These are phyloP conservation scores for Clonostachys solani DNA, from an alignment of 2,329 filamentous ascomycete species.

Conservation along the genomic window DNA sequence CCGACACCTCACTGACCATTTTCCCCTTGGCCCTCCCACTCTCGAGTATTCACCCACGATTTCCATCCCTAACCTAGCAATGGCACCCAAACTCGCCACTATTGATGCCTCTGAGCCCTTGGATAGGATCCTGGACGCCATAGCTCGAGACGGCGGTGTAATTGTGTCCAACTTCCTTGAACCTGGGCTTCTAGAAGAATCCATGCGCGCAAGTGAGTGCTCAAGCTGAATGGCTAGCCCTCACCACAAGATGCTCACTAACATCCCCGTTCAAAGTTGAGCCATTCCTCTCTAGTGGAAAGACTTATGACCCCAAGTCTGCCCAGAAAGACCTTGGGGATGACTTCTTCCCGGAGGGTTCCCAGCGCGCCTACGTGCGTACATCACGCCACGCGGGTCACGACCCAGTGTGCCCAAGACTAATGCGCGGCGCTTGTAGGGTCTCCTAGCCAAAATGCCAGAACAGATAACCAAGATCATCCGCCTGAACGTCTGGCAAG, in stretches of 20 bases:
- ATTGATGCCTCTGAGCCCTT: slow-evolving; percentile 1
- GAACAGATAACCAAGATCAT: neutral
- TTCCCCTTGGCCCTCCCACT: no score
- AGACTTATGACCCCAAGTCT: neutral
- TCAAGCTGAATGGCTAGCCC: neutral
- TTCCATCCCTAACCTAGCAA: no score
- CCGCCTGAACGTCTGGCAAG: neutral
- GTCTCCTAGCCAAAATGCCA: neutral
- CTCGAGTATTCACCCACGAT: no score
- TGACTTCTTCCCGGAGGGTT: neutral
- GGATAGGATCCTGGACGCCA: neutral
- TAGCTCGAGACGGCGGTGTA: neutral
- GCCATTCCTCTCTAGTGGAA: no score
- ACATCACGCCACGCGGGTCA: neutral
- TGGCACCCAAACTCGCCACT: neutral
- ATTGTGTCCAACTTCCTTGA: slow-evolving; percentile 1
- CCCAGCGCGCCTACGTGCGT: slow-evolving; percentile 1
- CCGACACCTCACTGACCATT: no score
- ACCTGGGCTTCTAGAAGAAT: neutral
- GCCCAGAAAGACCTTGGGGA: neutral
- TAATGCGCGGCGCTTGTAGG: neutral
- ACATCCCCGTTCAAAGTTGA: no score
- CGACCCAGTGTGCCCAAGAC: neutral
- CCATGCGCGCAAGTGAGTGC: neutral
- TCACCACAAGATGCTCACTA: neutral